phyloP scores from a whole-genome alignment of 164 flowering plant species.

The Protea cynaroides region DNA sequence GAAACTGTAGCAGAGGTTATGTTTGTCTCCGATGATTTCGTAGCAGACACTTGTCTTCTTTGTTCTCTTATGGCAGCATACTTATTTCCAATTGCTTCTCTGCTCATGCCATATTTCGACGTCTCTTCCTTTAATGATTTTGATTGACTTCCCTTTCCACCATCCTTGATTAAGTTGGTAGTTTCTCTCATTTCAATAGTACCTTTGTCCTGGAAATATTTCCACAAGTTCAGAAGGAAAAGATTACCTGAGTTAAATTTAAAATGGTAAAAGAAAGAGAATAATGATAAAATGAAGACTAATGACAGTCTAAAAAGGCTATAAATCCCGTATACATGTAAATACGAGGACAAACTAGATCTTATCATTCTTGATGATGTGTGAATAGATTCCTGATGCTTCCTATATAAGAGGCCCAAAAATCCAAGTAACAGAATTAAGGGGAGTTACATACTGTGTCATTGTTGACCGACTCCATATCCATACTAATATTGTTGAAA shows the following conservation, averaged over 20 bases:
- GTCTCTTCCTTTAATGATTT: conserved; percentile 37
- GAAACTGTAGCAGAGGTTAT: conserved; percentile 63
- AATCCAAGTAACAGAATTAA: too few species aligned
- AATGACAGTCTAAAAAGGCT: neutral
- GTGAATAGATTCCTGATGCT: too few species aligned
- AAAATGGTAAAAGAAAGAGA: neutral
- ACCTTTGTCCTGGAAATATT: conserved; percentile 40
- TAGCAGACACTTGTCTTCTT: conserved; percentile 30
- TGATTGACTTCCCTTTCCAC: conserved; percentile 30
- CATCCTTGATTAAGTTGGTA: conserved; percentile 19
- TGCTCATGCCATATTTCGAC: conserved; percentile 41
- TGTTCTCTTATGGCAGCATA: conserved; percentile 74
- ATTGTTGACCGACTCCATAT: conserved; percentile 51
- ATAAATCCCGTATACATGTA: neutral
- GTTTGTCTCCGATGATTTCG: conserved; percentile 41
- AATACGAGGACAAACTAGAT: neutral
- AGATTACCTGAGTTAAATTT: neutral
- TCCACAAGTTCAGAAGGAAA: conserved; percentile 4
- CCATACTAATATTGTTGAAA: conserved; percentile 48
- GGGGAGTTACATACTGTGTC: neutral
- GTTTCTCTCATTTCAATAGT: conserved; percentile 50
- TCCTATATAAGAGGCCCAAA: too few species aligned
- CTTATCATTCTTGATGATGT: neutral
- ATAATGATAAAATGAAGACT: neutral
- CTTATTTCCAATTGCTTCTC: conserved; percentile 73